Evolutionary conservation across 2,329 filamentous ascomycete genomes (phyloP).

Genomic region (Colletotrichum theobromicola): DNA sequence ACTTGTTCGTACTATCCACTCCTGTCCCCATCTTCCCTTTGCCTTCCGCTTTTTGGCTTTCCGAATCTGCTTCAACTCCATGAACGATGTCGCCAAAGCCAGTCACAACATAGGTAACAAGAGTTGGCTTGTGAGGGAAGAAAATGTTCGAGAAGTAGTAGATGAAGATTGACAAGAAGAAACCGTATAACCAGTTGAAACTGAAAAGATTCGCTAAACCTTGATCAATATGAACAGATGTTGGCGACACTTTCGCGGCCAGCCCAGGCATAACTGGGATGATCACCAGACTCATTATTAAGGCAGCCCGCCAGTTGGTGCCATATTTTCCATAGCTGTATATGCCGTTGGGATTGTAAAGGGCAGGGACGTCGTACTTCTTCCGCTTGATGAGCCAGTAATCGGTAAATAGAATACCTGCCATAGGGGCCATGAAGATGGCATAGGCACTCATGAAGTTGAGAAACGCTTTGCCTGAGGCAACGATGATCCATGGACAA

Average conservation of each 20-base stretch:
- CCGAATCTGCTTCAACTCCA: background rate
- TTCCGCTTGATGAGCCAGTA: slow-evolving; percentile 41
- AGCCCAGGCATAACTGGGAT: slow-evolving; percentile 28
- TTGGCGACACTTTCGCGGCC: slow-evolving; percentile 26
- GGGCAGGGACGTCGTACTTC: background rate
- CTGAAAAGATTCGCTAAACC: slow-evolving; percentile 30
- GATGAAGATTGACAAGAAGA: slow-evolving; percentile 17
- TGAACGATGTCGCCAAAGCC: background rate
- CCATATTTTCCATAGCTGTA: background rate
- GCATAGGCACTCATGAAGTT: slow-evolving; percentile 36
- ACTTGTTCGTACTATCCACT: background rate
- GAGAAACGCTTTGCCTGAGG: slow-evolving; percentile 32
- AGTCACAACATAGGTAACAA: background rate
- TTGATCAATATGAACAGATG: slow-evolving; percentile 25
- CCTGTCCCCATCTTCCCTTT: background rate
- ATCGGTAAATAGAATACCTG: slow-evolving; percentile 45
- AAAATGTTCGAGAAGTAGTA: background rate
- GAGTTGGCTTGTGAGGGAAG: background rate
- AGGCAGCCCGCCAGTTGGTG: slow-evolving; percentile 32
- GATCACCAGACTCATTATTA: slow-evolving; percentile 30
- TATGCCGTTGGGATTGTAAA: background rate
- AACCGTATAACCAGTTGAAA: slow-evolving; percentile 35
- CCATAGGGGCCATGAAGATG: slow-evolving; percentile 44
- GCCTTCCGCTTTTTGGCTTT: background rate
- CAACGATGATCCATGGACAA: slow-evolving; percentile 39